These are phyloP conservation scores for Aspergillus sp. DNA, from an alignment of 2,329 filamentous ascomycete genomes.

Conservation along the genomic window DNA sequence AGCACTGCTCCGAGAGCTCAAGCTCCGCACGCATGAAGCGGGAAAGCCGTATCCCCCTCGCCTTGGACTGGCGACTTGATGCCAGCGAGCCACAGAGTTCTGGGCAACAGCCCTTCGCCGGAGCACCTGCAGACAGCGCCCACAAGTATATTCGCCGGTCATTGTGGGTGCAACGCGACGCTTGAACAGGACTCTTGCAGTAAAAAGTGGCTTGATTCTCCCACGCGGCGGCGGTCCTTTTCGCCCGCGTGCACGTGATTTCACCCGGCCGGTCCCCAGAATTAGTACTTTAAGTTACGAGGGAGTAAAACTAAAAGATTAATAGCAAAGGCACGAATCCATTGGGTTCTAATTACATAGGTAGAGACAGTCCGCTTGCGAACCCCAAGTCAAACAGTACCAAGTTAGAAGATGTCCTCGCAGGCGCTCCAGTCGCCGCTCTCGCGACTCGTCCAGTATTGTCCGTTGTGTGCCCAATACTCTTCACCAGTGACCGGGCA, in stretches of 20 bases:
- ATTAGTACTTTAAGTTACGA: neutral
- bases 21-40: slow-evolving; percentile 29
- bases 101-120: slow-evolving; percentile 31
- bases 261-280: neutral
- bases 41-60: slow-evolving; percentile 29
- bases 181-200: neutral
- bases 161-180: slow-evolving; percentile 29
- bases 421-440: slow-evolving; percentile 66
- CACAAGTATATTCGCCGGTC: slow-evolving; percentile 45
- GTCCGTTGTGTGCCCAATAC: slow-evolving; percentile 85
- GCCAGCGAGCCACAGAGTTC: slow-evolving; percentile 24
- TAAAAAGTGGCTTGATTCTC: neutral
- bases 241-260: slow-evolving; percentile 5
- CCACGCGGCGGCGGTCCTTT: neutral
- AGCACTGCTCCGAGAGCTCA: slow-evolving; percentile 30
- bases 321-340: too few relatives aligned
- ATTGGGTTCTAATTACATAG: too few relatives aligned
- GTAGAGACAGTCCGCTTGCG: neutral
- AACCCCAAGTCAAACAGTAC: neutral
- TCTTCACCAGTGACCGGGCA: slow-evolving; percentile 82
- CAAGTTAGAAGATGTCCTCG: slow-evolving; percentile 69
- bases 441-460: slow-evolving; percentile 78
- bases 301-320: too few relatives aligned
- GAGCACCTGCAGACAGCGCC: slow-evolving; percentile 42
- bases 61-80: slow-evolving; percentile 26